phyloP scores from a whole-genome alignment of 176 grass and related monocot genomes.

The Panicum miliaceum region DNA sequence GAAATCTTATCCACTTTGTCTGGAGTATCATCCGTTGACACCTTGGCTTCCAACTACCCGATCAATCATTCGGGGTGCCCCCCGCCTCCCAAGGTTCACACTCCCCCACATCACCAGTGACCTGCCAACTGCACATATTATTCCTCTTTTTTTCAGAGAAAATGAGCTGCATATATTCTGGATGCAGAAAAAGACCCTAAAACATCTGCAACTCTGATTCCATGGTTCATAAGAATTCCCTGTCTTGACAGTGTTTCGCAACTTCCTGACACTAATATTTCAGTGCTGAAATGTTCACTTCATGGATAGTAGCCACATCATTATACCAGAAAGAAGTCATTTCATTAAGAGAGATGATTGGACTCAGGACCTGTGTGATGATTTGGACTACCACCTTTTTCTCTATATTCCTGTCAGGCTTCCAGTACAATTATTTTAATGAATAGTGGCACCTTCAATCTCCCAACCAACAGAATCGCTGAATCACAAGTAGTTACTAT shows the following conservation, averaged over 20 bases:
- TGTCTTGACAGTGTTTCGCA: conserved; percentile 15
- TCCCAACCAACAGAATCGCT: conserved; percentile 18
- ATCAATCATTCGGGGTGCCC: conserved; percentile 50
- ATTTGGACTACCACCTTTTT: conserved; percentile 38
- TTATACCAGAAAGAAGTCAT: conserved; percentile 27
- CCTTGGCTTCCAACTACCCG: conserved; percentile 48
- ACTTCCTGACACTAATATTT: conserved; percentile 15
- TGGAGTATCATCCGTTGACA: conserved; percentile 39
- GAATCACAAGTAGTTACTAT: conserved; percentile 4
- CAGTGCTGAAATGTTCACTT: conserved; percentile 10
- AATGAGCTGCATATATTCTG: conserved; percentile 4
- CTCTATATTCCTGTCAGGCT: background rate
- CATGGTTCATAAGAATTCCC: conserved; percentile 3
- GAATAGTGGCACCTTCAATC: conserved; percentile 11
- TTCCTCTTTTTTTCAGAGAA: conserved; percentile 14
- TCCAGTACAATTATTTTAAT: background rate
- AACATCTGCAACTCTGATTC: background rate
- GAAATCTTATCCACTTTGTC: conserved; percentile 63
- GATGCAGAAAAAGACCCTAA: background rate
- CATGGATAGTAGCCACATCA: conserved; percentile 13
- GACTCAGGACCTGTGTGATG: conserved; percentile 14
- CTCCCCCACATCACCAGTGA: conserved; percentile 42
- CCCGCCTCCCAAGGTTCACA: conserved; percentile 33
- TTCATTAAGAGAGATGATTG: conserved; percentile 1
- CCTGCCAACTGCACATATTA: conserved; percentile 48